phyloP scores from a whole-genome alignment of 2,329 filamentous ascomycete genomes.

The Scedosporium dehoogii region DNA sequence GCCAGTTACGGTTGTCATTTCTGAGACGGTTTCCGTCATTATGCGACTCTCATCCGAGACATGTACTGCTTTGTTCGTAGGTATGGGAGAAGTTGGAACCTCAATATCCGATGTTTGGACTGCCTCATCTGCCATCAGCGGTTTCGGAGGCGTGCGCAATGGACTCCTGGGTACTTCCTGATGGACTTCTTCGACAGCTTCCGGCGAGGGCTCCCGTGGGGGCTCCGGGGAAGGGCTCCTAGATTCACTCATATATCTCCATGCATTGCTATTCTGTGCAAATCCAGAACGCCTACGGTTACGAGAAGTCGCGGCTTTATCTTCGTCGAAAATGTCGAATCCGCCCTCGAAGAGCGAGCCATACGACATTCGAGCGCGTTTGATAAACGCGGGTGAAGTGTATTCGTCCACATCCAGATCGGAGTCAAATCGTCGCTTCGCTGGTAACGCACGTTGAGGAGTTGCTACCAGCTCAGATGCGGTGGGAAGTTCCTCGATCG shows the following conservation, averaged over 20 bases:
- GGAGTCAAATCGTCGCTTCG: background rate
- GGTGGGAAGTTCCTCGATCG: slow-evolving; percentile 12
- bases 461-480: background rate
- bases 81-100: slow-evolving; percentile 9
- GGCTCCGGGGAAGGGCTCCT: slow-evolving; percentile 46
- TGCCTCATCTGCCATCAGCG: slow-evolving; percentile 24
- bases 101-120: slow-evolving; percentile 23
- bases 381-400: slow-evolving; percentile 72
- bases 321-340: slow-evolving; percentile 62
- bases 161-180: slow-evolving; percentile 6
- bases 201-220: slow-evolving; percentile 15
- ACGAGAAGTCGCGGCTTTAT: slow-evolving; percentile 35
- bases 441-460: background rate
- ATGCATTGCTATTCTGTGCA: slow-evolving; percentile 54
- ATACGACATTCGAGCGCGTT: slow-evolving; percentile 59
- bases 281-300: slow-evolving; percentile 45
- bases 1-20: background rate
- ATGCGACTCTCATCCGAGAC: slow-evolving; percentile 18
- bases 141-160: background rate
- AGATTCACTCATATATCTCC: slow-evolving; percentile 65
- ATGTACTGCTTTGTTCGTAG: slow-evolving; percentile 17
- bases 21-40: background rate
- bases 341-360: slow-evolving; percentile 54
- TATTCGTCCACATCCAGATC: slow-evolving; percentile 40
- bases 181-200: background rate